These are phyloP conservation scores for Acrocalymma vagum DNA, from an alignment of 2,329 filamentous ascomycete species.

Conservation along the genomic window DNA sequence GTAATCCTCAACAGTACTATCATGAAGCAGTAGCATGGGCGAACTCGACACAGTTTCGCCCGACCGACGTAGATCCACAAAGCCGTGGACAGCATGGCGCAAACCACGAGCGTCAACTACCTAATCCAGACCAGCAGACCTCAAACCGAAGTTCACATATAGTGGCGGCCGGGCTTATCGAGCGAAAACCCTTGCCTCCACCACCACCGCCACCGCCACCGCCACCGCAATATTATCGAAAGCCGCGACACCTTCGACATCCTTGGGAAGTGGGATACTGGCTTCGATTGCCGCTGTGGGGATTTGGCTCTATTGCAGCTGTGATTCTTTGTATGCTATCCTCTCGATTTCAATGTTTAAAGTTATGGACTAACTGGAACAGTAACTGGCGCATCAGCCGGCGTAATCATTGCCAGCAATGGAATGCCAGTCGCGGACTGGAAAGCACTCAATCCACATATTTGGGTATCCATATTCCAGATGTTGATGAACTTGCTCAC, in stretches of 20 bases:
- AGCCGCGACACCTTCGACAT: conserved; percentile 26
- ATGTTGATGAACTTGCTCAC: conserved; percentile 27
- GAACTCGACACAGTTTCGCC: too few species aligned
- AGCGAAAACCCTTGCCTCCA: too few species aligned
- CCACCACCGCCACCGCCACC: too few species aligned
- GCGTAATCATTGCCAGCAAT: conserved; percentile 25
- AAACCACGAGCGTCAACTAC: too few species aligned
- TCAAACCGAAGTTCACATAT: too few species aligned
- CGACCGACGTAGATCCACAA: too few species aligned
- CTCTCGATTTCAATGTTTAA: not conserved
- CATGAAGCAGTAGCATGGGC: too few species aligned
- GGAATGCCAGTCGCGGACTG: conserved; percentile 18
- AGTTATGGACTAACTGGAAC: not conserved
- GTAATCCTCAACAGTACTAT: too few species aligned
- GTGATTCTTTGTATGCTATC: conserved; percentile 17
- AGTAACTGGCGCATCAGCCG: conserved; percentile 28
- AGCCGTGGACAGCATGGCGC: too few species aligned
- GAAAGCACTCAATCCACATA: conserved; percentile 26
- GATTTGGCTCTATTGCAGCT: conserved; percentile 21
- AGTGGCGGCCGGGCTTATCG: too few species aligned
- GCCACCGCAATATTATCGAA: conserved; percentile 25
- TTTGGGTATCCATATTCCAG: conserved; percentile 30
- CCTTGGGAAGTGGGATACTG: conserved; percentile 27
- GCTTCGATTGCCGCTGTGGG: conserved; percentile 27
- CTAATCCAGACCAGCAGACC: too few species aligned